Evolutionary conservation across 2,329 filamentous ascomycete species (phyloP).

Genomic region (Pseudocercospora ulei): DNA sequence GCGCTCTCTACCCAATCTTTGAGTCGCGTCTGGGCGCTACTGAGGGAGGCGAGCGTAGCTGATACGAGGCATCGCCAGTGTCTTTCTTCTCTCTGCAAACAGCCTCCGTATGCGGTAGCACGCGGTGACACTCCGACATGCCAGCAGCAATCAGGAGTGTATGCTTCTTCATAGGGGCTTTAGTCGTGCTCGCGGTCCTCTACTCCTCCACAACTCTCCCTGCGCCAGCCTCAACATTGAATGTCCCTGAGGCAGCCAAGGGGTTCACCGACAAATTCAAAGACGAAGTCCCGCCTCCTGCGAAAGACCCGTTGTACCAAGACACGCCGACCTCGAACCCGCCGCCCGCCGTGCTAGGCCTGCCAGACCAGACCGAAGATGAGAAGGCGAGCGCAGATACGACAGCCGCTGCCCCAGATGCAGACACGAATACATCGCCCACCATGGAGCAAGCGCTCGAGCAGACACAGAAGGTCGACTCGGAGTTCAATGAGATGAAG

Average conservation of each 20-base stretch:
- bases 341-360: slow-evolving; percentile 13
- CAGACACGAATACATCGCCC: slow-evolving; percentile 5
- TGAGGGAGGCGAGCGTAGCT: slow-evolving; percentile 4
- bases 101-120: slow-evolving; percentile 4
- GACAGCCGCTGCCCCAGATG: background rate
- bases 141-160: slow-evolving; percentile 3
- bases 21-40: slow-evolving; percentile 3
- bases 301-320: slow-evolving; percentile 11
- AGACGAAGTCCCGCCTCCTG: slow-evolving; percentile 10
- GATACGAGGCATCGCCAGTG: slow-evolving; percentile 1
- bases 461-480: slow-evolving; percentile 9
- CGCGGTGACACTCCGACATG: background rate
- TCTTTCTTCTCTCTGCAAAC: slow-evolving; percentile 1
- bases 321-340: slow-evolving; percentile 14
- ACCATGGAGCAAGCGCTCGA: slow-evolving; percentile 13
- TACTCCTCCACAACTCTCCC: slow-evolving; percentile 17
- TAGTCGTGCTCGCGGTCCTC: slow-evolving; percentile 15
- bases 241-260: slow-evolving; percentile 13
- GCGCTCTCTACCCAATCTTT: slow-evolving; percentile 2
- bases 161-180: slow-evolving; percentile 14
- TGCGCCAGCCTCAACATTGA: slow-evolving; percentile 14
- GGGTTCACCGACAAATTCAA: slow-evolving; percentile 16
- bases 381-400: slow-evolving; percentile 10
- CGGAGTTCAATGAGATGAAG: slow-evolving; percentile 19
- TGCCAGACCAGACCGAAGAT: slow-evolving; percentile 11